Evolutionary conservation across 768 basidiomycete genomes (phyloP).

Genomic region (Tephrocybe sp.): DNA sequence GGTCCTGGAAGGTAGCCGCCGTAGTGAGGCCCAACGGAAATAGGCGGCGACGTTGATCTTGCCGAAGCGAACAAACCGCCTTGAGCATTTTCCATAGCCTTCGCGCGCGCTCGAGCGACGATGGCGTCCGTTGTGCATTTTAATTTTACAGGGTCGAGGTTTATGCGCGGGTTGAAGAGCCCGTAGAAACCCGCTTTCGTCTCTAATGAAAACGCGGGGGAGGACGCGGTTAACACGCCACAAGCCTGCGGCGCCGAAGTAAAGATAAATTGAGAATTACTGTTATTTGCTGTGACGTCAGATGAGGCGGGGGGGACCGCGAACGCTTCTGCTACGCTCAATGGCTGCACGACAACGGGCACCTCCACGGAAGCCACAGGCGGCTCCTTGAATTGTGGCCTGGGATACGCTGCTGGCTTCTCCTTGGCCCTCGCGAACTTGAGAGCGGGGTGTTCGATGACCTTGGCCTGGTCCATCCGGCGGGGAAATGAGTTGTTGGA

Average conservation of each 20-base stretch:
- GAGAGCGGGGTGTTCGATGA: neutral
- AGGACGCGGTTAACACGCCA: neutral
- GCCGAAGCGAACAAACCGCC: conserved; percentile 3
- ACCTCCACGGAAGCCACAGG: too few species aligned
- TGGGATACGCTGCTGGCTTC: conserved; percentile 5
- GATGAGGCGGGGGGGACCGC: too few species aligned
- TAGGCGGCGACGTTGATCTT: neutral
- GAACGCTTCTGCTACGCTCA: too few species aligned
- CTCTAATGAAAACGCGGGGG: neutral
- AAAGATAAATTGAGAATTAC: neutral
- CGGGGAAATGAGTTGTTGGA: neutral
- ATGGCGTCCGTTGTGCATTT: neutral
- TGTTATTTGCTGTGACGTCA: too few species aligned
- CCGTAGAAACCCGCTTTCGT: neutral
- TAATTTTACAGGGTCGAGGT: neutral
- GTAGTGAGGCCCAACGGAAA: conserved; percentile 7
- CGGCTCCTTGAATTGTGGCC: too few species aligned
- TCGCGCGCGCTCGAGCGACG: neutral
- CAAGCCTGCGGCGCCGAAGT: neutral
- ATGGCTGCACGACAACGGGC: too few species aligned
- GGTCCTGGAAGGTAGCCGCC: neutral
- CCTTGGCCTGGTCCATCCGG: neutral
- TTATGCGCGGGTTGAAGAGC: neutral
- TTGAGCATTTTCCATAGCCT: neutral
- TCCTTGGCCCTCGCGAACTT: neutral